Evolutionary conservation across 78 protist genomes (phyloP).

Genomic region (Paratrimastix pyriformis): DNA sequence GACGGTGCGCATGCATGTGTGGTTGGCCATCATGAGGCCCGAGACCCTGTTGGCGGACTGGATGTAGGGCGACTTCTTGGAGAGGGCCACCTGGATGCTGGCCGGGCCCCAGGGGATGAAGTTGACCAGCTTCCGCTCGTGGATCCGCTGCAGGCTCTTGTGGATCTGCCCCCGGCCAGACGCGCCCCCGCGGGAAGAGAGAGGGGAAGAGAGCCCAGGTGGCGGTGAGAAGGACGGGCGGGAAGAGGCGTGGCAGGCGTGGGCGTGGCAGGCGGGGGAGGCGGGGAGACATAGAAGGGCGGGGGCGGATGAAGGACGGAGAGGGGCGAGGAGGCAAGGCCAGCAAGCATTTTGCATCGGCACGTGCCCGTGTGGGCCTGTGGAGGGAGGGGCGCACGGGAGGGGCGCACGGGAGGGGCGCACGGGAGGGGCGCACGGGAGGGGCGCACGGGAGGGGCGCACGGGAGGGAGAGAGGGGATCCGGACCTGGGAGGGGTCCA

Average conservation of each 20-base stretch:
- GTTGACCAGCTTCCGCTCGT: slow-evolving; percentile 73
- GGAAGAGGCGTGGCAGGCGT: too few relatives aligned
- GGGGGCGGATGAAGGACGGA: too few relatives aligned
- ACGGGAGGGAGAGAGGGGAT: not conserved
- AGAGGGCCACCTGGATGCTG: slow-evolving; percentile 82
- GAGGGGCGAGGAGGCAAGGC: too few relatives aligned
- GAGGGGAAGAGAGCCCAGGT: not conserved
- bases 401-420: too few relatives aligned
- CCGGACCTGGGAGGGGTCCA: slow-evolving; percentile 82
- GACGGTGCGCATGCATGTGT: slow-evolving; percentile 74
- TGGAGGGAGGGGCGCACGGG: too few relatives aligned
- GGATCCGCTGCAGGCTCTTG: slow-evolving; percentile 85
- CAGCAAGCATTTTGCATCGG: too few relatives aligned
- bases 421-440: too few relatives aligned
- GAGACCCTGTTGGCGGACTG: slow-evolving; percentile 76
- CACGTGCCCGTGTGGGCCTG: too few relatives aligned
- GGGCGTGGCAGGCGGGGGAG: too few relatives aligned
- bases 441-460: too few relatives aligned
- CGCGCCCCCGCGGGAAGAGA: not conserved
- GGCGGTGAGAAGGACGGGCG: too few relatives aligned
- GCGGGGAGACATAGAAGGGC: too few relatives aligned
- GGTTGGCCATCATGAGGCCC: slow-evolving; percentile 99
- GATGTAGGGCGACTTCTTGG: slow-evolving; percentile 71
- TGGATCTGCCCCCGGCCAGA: slow-evolving; percentile 53
- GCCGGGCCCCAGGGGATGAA: slow-evolving; percentile 99